Evolutionary conservation across 805 yeast species (phyloP), one percentile per base, ranked within the genome.

Genomic region (Kodamaea nitidulidarum): DNA sequence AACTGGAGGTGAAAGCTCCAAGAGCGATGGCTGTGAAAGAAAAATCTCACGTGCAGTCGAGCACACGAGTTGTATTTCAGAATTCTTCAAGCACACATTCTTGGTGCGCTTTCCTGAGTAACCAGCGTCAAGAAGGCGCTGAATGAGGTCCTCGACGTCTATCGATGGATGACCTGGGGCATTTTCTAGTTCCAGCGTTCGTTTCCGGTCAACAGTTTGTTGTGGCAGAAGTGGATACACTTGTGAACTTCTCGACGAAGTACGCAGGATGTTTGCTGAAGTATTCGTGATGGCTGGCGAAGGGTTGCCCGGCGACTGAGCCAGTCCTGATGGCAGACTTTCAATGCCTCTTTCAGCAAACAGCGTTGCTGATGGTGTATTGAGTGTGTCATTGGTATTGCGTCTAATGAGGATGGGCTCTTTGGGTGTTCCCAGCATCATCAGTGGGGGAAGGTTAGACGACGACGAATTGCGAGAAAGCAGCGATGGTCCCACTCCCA

Each of bases 71-170:
- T 88, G 84, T 46, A 93, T 90, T 57, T 93, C 97, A n/a, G 82
- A 71, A 60, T 83, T 86, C 54, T 91, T 91, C 41, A 93, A 67
- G 60, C 98, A 90, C 33, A 93, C 82, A 44, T 80, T 76, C 63
- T 87, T 88, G 7, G 96, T 88, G 55, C 95, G 75, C 60, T 91
- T 93, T 6, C 97, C 98, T 9, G 90, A 78, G 63, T 93, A 93
- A 7, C 98, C 99, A 1, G 96, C 96, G 64, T 93, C 98, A 46
- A 93, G 71, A 47, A 93, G 71, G 50, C 95, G 71, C 65, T 90
- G 97, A 44, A 93, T 93, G 35, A 87, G 70, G 54, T 87, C 95
- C 62, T 93, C 98, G 33, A 93, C 74, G 57, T 90, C 73, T 27
- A 67, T 59, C 32, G 50, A 15, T n/a, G 42, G 38, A 20, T 35